Percentiles rank a stretch among this genome's conserved stretches.
Evolutionary conservation across 768 basidiomycete genomes (phyloP).

Genomic region (Termitomyces sp.): DNA sequence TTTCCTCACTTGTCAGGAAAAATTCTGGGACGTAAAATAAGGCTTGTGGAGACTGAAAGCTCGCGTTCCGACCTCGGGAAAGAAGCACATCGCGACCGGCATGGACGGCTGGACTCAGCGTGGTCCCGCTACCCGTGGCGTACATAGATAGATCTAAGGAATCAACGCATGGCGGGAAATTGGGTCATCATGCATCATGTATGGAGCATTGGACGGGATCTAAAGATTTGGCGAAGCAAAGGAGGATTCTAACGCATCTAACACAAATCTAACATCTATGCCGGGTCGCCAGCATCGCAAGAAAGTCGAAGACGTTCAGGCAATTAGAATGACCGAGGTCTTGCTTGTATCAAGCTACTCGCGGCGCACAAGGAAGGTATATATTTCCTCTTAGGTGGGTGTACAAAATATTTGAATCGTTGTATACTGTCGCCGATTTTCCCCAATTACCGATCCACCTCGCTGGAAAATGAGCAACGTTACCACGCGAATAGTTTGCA

Average conservation of each 20-base stretch:
- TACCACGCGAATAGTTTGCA: background rate
- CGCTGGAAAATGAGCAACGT: slow-evolving; percentile 12
- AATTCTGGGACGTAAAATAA: background rate
- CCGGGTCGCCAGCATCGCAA: too few species aligned
- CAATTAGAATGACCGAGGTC: background rate
- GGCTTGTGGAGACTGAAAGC: background rate
- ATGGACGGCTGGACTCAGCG: background rate
- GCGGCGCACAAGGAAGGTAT: background rate
- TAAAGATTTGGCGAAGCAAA: background rate
- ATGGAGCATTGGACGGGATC: background rate
- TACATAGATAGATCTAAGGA: background rate
- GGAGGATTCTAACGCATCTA: background rate
- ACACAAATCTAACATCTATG: background rate
- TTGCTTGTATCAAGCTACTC: background rate
- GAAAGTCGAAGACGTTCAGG: background rate
- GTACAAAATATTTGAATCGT: background rate
- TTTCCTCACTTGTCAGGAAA: background rate
- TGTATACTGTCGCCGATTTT: background rate
- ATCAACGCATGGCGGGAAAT: background rate
- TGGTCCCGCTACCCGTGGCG: background rate
- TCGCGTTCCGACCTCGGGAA: background rate
- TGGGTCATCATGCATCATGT: background rate
- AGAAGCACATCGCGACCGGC: background rate
- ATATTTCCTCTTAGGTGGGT: background rate
- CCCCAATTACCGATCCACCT: slow-evolving; percentile 23